Evolutionary conservation across 306 rosid species (phyloP), one percentile per base, ranked within the genome.

Genomic region (Senna tora): DNA sequence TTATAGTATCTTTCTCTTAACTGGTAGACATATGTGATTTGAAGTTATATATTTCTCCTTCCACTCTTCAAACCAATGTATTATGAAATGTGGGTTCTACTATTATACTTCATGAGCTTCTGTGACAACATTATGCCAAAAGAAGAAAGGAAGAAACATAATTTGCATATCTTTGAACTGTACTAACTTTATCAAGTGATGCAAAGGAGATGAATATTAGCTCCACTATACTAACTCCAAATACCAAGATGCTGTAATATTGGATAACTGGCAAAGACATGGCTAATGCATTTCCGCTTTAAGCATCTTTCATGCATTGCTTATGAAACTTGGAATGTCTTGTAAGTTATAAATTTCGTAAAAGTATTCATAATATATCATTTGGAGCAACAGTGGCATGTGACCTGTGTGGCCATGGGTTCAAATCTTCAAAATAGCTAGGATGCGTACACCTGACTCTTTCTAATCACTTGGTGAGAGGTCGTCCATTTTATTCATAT

Each of bases 271-370:
- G 38, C 50, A 69, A 56, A 51, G 60, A 61, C 28, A 71, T 50
- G 57, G 55, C 69, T 3, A 25, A 25, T 25, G 30, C 17, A 43
- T 46, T 74, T 34, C 25, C 9, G 61, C 61, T 33, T 46, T 49
- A 39, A 65, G 41, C 32, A 54, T 58, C 64, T 51, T 16, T 46
- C 69, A 32, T 32, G 81, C 61, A 43, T 42, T 69, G 71, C 68
- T 71, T 62, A 47, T 69, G 54, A 17, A 60, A 70, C 58, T 39
- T 34, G 59, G 34, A 60, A 49, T 49, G 30, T 33, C 56, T 53
- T 34, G 25, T 59, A 59, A 15, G 72, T 52, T 25, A 9, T 60
- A 42, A 11, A 60, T 46, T 19, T 63, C 51, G 46, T 2, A 43
- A 7, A 7, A 33, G 45, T 43, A 45, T 22, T 60, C 8, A 52